Conservation (phyloP, 805 yeast species). For the Hanseniaspora clermontiae region DNA sequence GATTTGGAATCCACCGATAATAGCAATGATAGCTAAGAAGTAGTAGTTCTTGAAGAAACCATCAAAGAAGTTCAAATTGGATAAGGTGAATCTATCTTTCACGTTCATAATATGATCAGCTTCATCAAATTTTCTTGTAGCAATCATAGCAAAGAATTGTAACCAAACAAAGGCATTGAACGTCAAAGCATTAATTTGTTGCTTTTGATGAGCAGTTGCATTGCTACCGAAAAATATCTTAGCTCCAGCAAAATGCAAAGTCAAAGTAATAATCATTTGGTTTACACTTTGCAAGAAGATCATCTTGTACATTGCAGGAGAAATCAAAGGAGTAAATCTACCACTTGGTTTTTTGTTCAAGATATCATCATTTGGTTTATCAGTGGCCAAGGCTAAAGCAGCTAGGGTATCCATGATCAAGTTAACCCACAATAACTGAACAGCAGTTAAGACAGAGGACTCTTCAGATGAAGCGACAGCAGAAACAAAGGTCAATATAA, state of each 20-base stretch:
- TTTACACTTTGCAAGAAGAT: conserved; percentile 72
- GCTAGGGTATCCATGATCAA: conserved; percentile 97
- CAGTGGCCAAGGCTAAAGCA: conserved; percentile 94
- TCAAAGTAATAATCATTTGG: conserved; percentile 71
- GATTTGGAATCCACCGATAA: conserved; percentile 76
- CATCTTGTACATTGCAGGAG: conserved; percentile 97
- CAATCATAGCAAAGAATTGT: conserved; percentile 87
- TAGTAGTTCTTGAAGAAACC: conserved; percentile 74
- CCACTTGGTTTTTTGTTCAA: conserved; percentile 76
- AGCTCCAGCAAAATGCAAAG: conserved; percentile 67
- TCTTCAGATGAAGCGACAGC: conserved; percentile 77
- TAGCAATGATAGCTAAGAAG: conserved; percentile 54
- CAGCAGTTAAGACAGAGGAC: conserved; percentile 85
- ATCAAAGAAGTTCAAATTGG: conserved; percentile 69
- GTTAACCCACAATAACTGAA: conserved; percentile 93
- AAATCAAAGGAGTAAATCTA: conserved; percentile 62
- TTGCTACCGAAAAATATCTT: conserved; percentile 37
- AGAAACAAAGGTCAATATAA: conserved; percentile 79
- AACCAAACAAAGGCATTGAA: conserved; percentile 96
- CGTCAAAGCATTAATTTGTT: conserved; percentile 67
- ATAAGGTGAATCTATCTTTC: conserved; percentile 44
- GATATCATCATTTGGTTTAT: conserved; percentile 77
- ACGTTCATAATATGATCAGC: conserved; percentile 53
- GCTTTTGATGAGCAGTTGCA: conserved; percentile 33
- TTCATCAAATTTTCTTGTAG: conserved; percentile 82